Percentiles rank a stretch among this genome's conserved stretches.
These are phyloP conservation scores for Colletotrichum somersetense DNA, from an alignment of 2,329 filamentous ascomycete genomes.

Conservation along the genomic window DNA sequence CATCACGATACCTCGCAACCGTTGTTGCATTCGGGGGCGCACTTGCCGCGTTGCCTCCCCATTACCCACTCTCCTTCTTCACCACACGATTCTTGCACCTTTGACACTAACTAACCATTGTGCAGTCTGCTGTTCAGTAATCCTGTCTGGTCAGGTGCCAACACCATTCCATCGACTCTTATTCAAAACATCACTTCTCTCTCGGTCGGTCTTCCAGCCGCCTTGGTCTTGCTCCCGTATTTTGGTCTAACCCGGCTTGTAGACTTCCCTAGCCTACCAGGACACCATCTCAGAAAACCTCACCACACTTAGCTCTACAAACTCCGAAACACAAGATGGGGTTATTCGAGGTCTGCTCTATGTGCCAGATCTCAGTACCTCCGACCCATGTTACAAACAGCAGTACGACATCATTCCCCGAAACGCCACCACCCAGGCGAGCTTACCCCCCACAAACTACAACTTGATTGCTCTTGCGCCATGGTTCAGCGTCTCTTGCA, in stretches of 20 bases:
- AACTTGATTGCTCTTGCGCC: slow-evolving; percentile 86
- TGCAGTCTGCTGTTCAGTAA: slow-evolving; percentile 71
- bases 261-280: slow-evolving; percentile 63
- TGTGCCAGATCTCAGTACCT: slow-evolving; percentile 75
- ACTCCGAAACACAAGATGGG: slow-evolving; percentile 68
- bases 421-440: slow-evolving; percentile 79
- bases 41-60: slow-evolving; percentile 12
- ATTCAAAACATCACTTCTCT: slow-evolving; percentile 69
- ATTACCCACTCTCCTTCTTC: slow-evolving; percentile 13
- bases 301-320: slow-evolving; percentile 80
- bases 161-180: slow-evolving; percentile 65
- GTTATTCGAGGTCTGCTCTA: slow-evolving; percentile 85
- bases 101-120: slow-evolving; percentile 1
- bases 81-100: slow-evolving; percentile 25
- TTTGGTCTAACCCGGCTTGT: slow-evolving; percentile 42
- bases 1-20: slow-evolving; percentile 25
- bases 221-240: slow-evolving; percentile 4
- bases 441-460: slow-evolving; percentile 78
- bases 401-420: slow-evolving; percentile 76
- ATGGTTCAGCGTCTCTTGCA: slow-evolving; percentile 83
- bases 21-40: slow-evolving; percentile 27
- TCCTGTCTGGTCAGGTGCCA: slow-evolving; percentile 65
- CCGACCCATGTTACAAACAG: slow-evolving; percentile 72
- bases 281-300: slow-evolving; percentile 69
- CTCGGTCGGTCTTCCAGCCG: slow-evolving; percentile 58